Base-by-base conservation (phyloP, 108 stramenopile genomes). In the Nannochloropsis salina region DNA sequence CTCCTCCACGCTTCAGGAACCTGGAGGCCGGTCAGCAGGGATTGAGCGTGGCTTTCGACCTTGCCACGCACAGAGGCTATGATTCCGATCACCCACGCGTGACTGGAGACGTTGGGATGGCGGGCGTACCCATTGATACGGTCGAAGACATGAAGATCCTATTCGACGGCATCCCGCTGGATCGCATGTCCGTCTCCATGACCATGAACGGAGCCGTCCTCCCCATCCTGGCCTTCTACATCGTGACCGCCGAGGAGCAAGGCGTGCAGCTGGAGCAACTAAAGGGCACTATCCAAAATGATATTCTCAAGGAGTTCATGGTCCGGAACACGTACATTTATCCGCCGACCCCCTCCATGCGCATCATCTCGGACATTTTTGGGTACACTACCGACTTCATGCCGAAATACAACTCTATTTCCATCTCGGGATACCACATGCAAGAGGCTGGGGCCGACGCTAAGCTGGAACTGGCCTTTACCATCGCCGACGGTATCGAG, bases 401-500 rank as follows among this genome's bases (percentile, higher is more conserved):
- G 97, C 97, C 97, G 42, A 95, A 96, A 81, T 99, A 95, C 92
- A 98, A 99, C 89, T 61, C 9, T 40, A 95, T 99, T 80, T 93
- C 93, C 82, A 97, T 99, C 85, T 93, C 93, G 9, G 98, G 98
- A 79, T 99, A 99, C 91, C 98, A 99, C 91, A 97, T 99, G 94
- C 98, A 99, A 91, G 98, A 99, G 88, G 98, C 98, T 6, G 98
- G 98, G 9, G 98, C 96, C 22, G 96, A 97, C 91, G 94, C 96
- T 11, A 95, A 95, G 42, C 86, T 98, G 9, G 98, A 99, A 88
- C 94, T 99, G 83, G 98, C 96, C 21, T 96, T 99, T 88, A 99
- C 98, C 22, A 94, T 99, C 51, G 97, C 98, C 8, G 97, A 98
- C 92, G 94, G 94, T 15, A 80, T 98, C 10, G 97, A 98, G 85